These are phyloP conservation scores for Epichloe sibirici DNA, from an alignment of 2,329 filamentous ascomycete species.

Conservation along the genomic window DNA sequence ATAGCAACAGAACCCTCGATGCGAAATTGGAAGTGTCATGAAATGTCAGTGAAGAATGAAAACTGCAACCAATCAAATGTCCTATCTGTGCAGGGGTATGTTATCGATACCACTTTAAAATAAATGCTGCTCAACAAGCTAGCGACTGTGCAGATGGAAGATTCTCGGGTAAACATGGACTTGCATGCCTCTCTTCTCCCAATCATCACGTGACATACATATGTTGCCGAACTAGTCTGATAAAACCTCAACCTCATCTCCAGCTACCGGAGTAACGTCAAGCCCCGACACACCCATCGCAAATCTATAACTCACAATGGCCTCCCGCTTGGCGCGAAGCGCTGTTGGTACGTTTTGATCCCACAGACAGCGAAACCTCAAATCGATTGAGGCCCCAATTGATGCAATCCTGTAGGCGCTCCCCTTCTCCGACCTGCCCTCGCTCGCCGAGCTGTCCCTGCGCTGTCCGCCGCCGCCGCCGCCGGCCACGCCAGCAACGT, in stretches of 20 bases:
- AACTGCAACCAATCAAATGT: slow-evolving; percentile 5
- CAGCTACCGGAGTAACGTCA: slow-evolving; percentile 33
- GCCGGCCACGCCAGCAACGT: slow-evolving; percentile 64
- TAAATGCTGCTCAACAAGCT: too few relatives aligned
- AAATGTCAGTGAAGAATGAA: not conserved
- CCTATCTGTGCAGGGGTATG: not conserved
- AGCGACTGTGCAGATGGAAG: not conserved
- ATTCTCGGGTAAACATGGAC: slow-evolving; percentile 14
- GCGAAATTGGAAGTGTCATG: not conserved
- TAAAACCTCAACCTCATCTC: slow-evolving; percentile 39
- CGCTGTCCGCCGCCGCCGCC: slow-evolving; percentile 56
- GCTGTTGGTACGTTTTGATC: slow-evolving; percentile 64
- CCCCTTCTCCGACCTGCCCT: slow-evolving; percentile 78
- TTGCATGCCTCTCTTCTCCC: not conserved
- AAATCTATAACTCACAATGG: slow-evolving; percentile 67
- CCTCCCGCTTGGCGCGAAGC: slow-evolving; percentile 92
- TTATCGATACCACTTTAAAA: not conserved
- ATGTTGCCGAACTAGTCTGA: slow-evolving; percentile 30
- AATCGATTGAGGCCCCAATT: slow-evolving; percentile 17
- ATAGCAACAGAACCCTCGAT: too few relatives aligned
- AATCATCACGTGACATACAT: slow-evolving; percentile 23
- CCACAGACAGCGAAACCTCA: slow-evolving; percentile 7
- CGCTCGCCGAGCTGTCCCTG: slow-evolving; percentile 61
- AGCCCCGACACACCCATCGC: slow-evolving; percentile 38
- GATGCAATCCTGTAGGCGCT: slow-evolving; percentile 49